These are phyloP conservation scores for Coemansia sp. DNA, from an alignment of 192 early-diverging fungal species.

Conservation along the genomic window DNA sequence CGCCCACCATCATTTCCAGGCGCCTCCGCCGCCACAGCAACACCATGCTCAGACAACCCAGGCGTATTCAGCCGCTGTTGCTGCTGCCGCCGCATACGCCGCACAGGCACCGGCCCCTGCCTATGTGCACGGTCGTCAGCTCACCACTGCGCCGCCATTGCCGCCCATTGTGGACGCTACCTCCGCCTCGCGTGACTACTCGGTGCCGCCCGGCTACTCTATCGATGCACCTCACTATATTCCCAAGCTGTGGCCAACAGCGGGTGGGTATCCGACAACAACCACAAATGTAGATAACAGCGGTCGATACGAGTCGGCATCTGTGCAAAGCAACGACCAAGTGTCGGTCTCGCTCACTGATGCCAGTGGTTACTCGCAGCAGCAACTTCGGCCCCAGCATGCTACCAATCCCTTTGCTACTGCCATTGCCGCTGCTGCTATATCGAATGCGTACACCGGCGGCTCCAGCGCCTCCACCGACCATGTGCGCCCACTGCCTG, in stretches of 20 bases:
- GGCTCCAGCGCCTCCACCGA: conserved; percentile 17
- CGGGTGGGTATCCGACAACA: conserved; percentile 22
- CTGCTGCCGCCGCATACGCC: neutral
- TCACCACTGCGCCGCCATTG: conserved; percentile 9
- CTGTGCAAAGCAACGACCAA: conserved; percentile 47
- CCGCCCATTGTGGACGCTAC: conserved; percentile 10
- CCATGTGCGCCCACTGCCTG: conserved; percentile 13
- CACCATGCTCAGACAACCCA: conserved; percentile 18
- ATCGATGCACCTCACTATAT: neutral
- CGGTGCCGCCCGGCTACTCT: conserved; percentile 4
- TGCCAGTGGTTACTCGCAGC: conserved; percentile 43
- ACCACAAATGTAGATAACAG: conserved; percentile 14
- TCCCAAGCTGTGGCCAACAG: conserved; percentile 15
- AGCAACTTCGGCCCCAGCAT: conserved; percentile 22
- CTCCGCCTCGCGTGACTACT: conserved; percentile 9
- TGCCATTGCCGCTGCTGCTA: conserved; percentile 14
- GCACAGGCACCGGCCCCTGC: neutral
- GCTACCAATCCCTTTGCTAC: conserved; percentile 1
- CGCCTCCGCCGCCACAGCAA: conserved; percentile 16
- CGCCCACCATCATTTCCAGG: conserved; percentile 18
- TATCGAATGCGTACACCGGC: conserved; percentile 2
- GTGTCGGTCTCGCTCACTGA: conserved; percentile 45
- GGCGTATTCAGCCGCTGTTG: conserved; percentile 5
- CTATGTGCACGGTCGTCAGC: conserved; percentile 9
- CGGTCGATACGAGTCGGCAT: conserved; percentile 31